These are phyloP conservation scores for Ophiocordyceps camponoti-floridani DNA, from an alignment of 2,329 filamentous ascomycete species.

Conservation along the genomic window DNA sequence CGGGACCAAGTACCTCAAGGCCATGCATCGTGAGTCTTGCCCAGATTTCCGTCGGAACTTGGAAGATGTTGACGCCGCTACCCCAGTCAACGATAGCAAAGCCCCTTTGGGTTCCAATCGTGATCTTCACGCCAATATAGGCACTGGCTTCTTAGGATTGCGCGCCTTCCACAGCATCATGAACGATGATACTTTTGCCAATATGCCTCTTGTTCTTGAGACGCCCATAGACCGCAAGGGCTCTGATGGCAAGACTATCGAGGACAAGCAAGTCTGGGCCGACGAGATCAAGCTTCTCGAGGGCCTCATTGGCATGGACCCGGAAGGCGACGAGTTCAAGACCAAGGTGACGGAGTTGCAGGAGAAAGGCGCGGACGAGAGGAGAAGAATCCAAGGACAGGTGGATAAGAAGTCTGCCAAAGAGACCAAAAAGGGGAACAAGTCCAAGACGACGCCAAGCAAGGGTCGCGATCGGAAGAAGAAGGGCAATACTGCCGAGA, in stretches of 20 bases:
- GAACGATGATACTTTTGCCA: constrained; percentile 60
- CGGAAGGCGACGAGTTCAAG: constrained; percentile 54
- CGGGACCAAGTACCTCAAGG: constrained; percentile 62
- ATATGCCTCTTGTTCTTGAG: constrained; percentile 81
- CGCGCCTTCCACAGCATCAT: constrained; percentile 81
- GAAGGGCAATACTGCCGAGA: not conserved
- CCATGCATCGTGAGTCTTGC: constrained; percentile 42
- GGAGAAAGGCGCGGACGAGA: constrained; percentile 49
- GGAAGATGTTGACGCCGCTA: not conserved
- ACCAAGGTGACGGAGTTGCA: constrained; percentile 46
- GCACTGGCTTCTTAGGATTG: constrained; percentile 81
- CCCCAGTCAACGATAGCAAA: constrained; percentile 75
- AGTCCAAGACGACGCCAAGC: constrained; percentile 17
- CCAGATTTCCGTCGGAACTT: not conserved
- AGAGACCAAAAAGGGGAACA: constrained; percentile 21
- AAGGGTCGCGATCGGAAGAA: constrained; percentile 3
- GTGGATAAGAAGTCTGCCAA: constrained; percentile 57
- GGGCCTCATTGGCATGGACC: constrained; percentile 68
- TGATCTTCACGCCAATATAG: constrained; percentile 91
- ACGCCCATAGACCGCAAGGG: constrained; percentile 73
- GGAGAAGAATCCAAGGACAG: constrained; percentile 60
- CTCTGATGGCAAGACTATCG: constrained; percentile 44
- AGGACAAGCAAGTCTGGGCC: constrained; percentile 78
- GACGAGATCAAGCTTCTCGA: constrained; percentile 91
- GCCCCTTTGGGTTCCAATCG: constrained; percentile 66